Percentiles rank a stretch among this genome's conserved stretches.
phyloP scores from a whole-genome alignment of 495 filamentous ascomycete genomes.

The Chaetomidium leptoderma region DNA sequence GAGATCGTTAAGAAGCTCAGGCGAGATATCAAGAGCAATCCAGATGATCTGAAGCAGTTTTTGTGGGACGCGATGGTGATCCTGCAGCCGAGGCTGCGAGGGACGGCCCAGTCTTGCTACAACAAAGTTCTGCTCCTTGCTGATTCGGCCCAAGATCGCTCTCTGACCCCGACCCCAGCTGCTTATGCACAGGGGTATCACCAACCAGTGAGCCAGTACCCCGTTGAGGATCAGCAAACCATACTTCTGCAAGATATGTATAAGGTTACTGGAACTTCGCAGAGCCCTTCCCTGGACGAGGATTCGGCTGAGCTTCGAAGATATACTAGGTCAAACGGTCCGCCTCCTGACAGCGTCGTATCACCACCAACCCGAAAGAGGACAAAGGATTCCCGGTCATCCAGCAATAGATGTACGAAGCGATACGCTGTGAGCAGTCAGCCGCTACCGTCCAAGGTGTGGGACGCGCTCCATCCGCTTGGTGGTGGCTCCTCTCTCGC shows the following conservation, averaged over 20 bases:
- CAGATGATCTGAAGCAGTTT: neutral
- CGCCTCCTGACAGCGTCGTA: neutral
- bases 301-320: neutral
- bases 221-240: neutral
- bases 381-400: constrained; percentile 1
- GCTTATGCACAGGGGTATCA: no score
- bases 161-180: neutral
- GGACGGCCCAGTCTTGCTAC: neutral
- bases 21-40: neutral
- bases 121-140: neutral
- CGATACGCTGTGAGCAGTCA: constrained; percentile 1
- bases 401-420: neutral
- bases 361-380: neutral
- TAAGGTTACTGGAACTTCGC: neutral
- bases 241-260: neutral
- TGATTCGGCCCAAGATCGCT: neutral
- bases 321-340: neutral
- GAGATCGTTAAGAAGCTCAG: neutral
- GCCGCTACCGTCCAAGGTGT: constrained; percentile 1
- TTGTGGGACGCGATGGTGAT: neutral
- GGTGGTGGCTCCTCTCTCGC: constrained; percentile 2
- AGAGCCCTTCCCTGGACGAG: neutral
- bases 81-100: neutral
- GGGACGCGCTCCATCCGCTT: constrained; percentile 2
- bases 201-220: no score